Evolutionary conservation across 805 yeast species (phyloP).

Genomic region (Schwanniomyces pseudopolymorphus): DNA sequence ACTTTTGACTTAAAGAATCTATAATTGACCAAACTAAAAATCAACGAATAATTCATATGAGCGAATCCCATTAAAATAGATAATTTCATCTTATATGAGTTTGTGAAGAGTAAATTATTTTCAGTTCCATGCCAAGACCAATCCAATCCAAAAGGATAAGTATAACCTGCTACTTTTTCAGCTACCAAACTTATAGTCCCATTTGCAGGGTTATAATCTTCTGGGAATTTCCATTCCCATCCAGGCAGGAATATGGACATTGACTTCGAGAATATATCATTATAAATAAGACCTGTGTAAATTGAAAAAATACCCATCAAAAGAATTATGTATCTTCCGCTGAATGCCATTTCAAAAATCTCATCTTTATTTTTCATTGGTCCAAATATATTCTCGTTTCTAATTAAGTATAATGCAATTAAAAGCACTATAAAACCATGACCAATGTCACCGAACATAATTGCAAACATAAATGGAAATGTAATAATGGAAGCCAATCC

Average conservation of each 20-base stretch:
- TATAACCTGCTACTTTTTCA: conserved; percentile 39
- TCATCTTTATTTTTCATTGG: conserved; percentile 63
- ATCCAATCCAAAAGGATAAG: conserved; percentile 65
- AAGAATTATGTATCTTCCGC: conserved; percentile 66
- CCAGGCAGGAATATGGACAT: conserved; percentile 68
- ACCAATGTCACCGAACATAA: conserved; percentile 82
- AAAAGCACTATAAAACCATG: conserved; percentile 66
- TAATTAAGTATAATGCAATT: conserved; percentile 54
- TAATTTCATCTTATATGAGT: conserved; percentile 75
- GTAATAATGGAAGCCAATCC: conserved; percentile 74
- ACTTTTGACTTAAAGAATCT: conserved; percentile 55
- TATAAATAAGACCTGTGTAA: conserved; percentile 72
- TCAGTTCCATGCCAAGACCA: conserved; percentile 82
- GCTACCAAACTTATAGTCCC: conserved; percentile 46
- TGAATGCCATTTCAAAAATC: conserved; percentile 74
- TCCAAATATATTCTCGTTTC: conserved; percentile 52
- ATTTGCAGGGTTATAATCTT: conserved; percentile 36
- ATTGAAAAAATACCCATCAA: conserved; percentile 73
- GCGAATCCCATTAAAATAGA: conserved; percentile 73
- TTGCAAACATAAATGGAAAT: conserved; percentile 80
- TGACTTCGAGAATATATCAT: conserved; percentile 69
- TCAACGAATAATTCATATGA: conserved; percentile 71
- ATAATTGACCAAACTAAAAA: conserved; percentile 66
- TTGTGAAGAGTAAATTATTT: conserved; percentile 64
- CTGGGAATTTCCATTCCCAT: conserved; percentile 64